Evolutionary conservation across 2,329 filamentous ascomycete species (phyloP), one percentile per base, ranked within the genome.

Genomic region (Penicillium sp.): DNA sequence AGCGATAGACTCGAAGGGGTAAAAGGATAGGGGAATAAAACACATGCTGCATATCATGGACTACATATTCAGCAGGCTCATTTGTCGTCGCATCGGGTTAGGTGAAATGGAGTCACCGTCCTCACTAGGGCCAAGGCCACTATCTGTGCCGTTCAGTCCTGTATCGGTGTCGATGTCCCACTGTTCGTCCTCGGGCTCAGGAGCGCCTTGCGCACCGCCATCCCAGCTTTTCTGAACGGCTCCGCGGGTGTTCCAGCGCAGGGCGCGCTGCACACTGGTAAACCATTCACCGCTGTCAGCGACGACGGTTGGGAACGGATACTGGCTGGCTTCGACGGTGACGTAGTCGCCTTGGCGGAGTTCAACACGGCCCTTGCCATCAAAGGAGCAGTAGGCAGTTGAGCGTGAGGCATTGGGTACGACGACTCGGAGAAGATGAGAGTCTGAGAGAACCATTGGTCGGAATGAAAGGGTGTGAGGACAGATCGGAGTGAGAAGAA

Each of bases 391-490:
- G 75, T 96, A 96, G 1, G 93, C 93, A 0, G 89, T 95, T 13
- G 90, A 91, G 38, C 93, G 86, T 31, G 88, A 94, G 62, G 85
- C 83, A 52, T 79, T 78, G 0, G 93, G 93, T 10, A 98, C 84
- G 4, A 86, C 86, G 42, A 98, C 87, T 41, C 90, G 88, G 50
- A 98, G 81, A 13, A 90, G 84, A 77, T 96, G 88, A 46, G 87
- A 93, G 72, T 98, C 93, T 40, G 89, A 95, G 40, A 98, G 81
- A 6, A 98, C 87, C 93, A 98, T 97, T 27, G 93, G 93, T 8
- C 93, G 83, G 80, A 98, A 98, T 11, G 89, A 95, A 13, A 98
- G 78, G 0, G 91, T 97, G 66, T 98, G 93, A 7, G 93, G 93
- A 70, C 93, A 98, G 69, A 98, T 97, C 16, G 93, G 93, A 0